Conservation (phyloP, 495 filamentous ascomycete genomes). For the Tuber borchii region DNA sequence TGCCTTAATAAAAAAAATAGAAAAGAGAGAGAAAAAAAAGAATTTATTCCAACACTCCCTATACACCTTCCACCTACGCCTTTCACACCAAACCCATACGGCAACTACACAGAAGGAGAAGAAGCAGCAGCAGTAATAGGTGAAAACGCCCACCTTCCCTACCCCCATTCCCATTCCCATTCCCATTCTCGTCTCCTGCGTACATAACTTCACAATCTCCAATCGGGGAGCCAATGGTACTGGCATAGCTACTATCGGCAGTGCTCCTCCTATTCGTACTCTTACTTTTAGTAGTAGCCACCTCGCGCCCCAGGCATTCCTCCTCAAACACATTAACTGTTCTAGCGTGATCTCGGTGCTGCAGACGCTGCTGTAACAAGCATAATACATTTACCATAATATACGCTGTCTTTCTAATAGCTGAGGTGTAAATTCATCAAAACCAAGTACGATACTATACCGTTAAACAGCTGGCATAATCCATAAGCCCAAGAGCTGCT, state of each 20-base stretch:
- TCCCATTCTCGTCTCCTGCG: no score
- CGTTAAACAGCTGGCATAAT: no score
- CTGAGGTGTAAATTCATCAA: no score
- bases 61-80: background rate
- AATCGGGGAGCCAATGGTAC: constrained; percentile 26
- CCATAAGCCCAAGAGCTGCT: no score
- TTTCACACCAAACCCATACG: background rate
- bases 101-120: background rate
- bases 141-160: constrained; percentile 10
- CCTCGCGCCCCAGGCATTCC: constrained; percentile 36
- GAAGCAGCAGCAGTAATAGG: background rate
- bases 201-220: constrained; percentile 12
- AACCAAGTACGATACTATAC: no score
- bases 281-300: background rate
- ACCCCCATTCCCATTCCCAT: constrained; percentile 3
- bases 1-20: background rate
- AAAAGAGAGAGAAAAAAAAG: no score
- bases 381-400: no score
- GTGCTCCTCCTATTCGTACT: constrained; percentile 7
- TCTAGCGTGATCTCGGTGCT: background rate
- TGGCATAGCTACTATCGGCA: constrained; percentile 29
- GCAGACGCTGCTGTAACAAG: no score
- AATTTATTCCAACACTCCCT: no score
- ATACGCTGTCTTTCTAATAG: no score
- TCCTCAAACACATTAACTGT: constrained; percentile 15